phyloP scores from a whole-genome alignment of 1,284 basidiomycete species.

The Fomitopsis palustris region DNA sequence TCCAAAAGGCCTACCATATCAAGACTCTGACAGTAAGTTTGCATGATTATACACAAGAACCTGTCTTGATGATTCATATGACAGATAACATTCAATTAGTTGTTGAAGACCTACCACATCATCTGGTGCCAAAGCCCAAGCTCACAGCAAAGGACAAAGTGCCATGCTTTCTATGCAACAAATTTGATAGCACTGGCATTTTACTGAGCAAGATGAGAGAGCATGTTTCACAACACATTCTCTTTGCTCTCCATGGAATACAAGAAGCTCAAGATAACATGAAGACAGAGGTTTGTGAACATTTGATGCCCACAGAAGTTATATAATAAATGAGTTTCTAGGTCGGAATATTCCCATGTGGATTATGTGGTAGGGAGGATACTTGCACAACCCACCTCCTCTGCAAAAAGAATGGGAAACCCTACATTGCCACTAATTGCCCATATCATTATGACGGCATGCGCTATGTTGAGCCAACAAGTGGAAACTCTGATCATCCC shows the following conservation, averaged over 20 bases:
- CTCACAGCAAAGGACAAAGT: neutral
- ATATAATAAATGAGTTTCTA: neutral
- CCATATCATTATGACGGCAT: neutral
- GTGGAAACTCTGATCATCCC: neutral
- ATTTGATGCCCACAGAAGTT: neutral
- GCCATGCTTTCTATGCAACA: neutral
- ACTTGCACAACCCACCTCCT: neutral
- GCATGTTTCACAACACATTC: neutral
- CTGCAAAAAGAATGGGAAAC: neutral
- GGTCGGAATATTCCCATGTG: neutral
- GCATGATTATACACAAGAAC: neutral
- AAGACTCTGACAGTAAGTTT: neutral
- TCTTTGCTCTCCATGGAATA: neutral
- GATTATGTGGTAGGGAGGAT: neutral
- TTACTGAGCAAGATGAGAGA: neutral
- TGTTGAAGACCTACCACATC: neutral
- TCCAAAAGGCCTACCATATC: neutral
- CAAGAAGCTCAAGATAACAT: neutral
- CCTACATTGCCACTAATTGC: neutral
- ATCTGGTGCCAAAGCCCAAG: neutral
- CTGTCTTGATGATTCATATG: neutral
- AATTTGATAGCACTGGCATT: neutral
- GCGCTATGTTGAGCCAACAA: neutral
- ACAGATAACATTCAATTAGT: neutral
- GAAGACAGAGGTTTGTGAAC: neutral